These are phyloP conservation scores for Alisma plantagoaquatica DNA, from an alignment of 106 monocot species.

Conservation along the genomic window DNA sequence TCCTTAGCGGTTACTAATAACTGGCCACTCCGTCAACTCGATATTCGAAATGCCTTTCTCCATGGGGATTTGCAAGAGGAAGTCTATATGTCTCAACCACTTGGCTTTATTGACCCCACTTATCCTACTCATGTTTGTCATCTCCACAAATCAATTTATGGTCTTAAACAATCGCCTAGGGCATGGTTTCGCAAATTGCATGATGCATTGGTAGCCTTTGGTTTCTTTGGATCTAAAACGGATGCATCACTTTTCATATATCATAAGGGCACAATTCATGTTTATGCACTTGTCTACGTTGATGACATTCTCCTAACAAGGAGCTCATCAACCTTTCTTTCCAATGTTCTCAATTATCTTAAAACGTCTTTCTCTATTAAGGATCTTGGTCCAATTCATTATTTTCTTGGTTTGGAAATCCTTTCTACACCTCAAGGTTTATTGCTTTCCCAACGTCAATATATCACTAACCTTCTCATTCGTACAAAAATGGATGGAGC, in stretches of 20 bases:
- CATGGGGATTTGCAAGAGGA: not conserved
- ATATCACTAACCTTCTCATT: not conserved
- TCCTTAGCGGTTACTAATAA: too few relatives aligned
- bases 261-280: not conserved
- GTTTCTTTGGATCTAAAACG: not conserved
- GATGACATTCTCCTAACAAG: not conserved
- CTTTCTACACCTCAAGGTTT: not conserved
- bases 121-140: not conserved
- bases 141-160: not conserved
- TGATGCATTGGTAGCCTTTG: not conserved
- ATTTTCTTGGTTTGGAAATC: not conserved
- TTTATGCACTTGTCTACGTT: not conserved
- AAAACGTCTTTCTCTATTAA: not conserved
- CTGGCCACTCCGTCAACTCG: too few relatives aligned
- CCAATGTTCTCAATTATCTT: not conserved
- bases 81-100: conserved; percentile 3
- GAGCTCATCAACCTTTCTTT: too few relatives aligned
- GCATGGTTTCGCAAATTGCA: not conserved
- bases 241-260: not conserved
- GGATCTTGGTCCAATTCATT: not conserved
- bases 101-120: not conserved
- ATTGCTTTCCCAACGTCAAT: not conserved
- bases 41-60: not conserved
- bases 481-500: not conserved
- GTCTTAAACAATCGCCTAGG: not conserved